Evolutionary conservation across 768 basidiomycete genomes (phyloP).

Genomic region (Boletus sp.): DNA sequence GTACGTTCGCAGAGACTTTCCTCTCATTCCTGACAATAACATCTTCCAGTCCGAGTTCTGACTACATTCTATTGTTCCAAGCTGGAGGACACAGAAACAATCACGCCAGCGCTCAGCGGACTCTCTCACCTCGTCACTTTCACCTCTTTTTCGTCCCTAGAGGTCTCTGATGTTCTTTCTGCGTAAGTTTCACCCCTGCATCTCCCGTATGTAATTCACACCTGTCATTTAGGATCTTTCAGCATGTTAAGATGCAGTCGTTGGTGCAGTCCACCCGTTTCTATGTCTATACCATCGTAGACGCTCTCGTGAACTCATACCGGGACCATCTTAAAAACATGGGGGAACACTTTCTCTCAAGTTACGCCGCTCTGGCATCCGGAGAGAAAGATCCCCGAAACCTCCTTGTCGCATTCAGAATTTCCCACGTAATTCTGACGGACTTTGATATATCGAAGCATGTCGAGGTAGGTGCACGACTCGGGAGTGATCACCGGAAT

Average conservation of each 20-base stretch:
- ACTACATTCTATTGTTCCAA: slow-evolving; percentile 82
- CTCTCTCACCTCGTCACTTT: slow-evolving; percentile 62
- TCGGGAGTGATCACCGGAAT: background rate
- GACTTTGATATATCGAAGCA: slow-evolving; percentile 79
- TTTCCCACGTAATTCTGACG: slow-evolving; percentile 78
- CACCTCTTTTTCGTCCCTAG: slow-evolving; percentile 59
- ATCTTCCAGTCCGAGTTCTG: slow-evolving; percentile 70
- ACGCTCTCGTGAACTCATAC: slow-evolving; percentile 45
- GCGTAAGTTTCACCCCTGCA: slow-evolving; percentile 43
- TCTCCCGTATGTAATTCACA: background rate
- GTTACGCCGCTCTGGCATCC: slow-evolving; percentile 79
- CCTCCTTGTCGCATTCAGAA: slow-evolving; percentile 83
- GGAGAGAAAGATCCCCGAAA: slow-evolving; percentile 98
- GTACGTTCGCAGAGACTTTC: slow-evolving; percentile 16
- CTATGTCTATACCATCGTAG: slow-evolving; percentile 75
- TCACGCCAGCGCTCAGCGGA: slow-evolving; percentile 79
- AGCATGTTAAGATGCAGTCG: slow-evolving; percentile 75
- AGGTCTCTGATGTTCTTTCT: slow-evolving; percentile 56
- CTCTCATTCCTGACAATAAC: background rate
- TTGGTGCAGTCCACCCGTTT: slow-evolving; percentile 82
- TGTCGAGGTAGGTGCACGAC: slow-evolving; percentile 63
- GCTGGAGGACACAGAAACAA: slow-evolving; percentile 79
- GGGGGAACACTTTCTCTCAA: slow-evolving; percentile 67
- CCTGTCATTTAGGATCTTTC: slow-evolving; percentile 54
- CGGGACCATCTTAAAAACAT: slow-evolving; percentile 62